phyloP scores from a whole-genome alignment of 305 asterid genomes.

The Fraxinus angustifolia region DNA sequence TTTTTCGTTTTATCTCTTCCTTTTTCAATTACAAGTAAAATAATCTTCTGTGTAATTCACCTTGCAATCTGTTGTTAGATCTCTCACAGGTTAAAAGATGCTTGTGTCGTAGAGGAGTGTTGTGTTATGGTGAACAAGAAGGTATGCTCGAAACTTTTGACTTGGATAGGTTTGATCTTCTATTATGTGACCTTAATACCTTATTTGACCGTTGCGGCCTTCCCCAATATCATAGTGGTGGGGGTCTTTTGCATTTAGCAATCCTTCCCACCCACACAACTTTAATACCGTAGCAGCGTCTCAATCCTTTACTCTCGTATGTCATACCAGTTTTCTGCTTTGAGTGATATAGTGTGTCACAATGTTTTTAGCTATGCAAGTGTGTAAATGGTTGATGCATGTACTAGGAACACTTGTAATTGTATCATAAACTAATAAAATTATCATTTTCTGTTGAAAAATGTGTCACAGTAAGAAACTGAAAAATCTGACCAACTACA shows the following conservation, averaged over 20 bases:
- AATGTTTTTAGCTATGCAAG: background rate
- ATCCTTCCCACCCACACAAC: background rate
- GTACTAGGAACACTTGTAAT: background rate
- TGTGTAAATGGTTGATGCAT: background rate
- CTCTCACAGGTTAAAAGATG: conserved; percentile 78
- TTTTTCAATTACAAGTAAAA: conserved; percentile 4
- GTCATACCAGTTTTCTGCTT: background rate
- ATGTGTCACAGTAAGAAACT: background rate
- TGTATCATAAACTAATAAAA: background rate
- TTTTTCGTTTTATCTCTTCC: background rate
- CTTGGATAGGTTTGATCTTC: conserved; percentile 14
- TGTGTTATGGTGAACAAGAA: conserved; percentile 55
- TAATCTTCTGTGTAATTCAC: conserved; percentile 21
- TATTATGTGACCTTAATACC: conserved; percentile 18
- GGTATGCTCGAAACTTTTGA: conserved; percentile 41
- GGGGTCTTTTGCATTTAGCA: conserved; percentile 6
- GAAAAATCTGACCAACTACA: background rate
- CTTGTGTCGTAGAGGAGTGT: conserved; percentile 69
- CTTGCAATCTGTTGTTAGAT: conserved; percentile 45
- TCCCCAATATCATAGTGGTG: conserved; percentile 14
- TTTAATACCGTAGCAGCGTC: background rate
- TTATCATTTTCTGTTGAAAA: background rate
- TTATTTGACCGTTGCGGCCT: conserved; percentile 5
- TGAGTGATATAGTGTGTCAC: background rate
- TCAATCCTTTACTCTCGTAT: background rate